A percentile compares a stretch with the other conserved stretches of the same genome.
Conservation (phyloP, 2,329 filamentous ascomycete species). For the Fusarium tuaranense region DNA sequence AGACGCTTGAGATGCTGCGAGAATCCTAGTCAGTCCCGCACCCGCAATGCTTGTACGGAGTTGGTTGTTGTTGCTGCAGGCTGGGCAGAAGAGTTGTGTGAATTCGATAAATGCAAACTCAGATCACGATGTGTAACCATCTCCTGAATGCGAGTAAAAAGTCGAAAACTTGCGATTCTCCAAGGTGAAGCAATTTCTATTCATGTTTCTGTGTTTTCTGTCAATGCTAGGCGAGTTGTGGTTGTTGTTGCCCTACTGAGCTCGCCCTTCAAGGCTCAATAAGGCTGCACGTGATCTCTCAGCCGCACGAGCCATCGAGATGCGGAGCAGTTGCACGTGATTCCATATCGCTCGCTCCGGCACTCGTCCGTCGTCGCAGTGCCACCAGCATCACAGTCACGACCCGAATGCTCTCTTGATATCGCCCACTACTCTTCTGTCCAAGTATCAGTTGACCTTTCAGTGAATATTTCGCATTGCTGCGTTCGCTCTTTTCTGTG, state of each 20-base stretch:
- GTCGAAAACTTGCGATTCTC: not conserved
- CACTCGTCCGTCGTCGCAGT: constrained; percentile 39
- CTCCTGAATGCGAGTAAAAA: not conserved
- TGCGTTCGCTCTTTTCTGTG: constrained; percentile 52
- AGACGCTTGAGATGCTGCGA: constrained; percentile 8
- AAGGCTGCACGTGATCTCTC: constrained; percentile 40
- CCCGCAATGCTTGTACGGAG: constrained; percentile 18
- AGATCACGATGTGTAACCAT: not conserved
- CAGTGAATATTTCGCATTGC: constrained; percentile 49
- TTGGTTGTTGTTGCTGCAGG: not conserved
- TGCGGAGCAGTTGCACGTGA: constrained; percentile 46
- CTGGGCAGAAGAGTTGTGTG: not conserved
- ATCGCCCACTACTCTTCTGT: constrained; percentile 53
- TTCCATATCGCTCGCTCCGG: constrained; percentile 31
- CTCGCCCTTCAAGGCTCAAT: not conserved
- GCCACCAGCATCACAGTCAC: constrained; percentile 38
- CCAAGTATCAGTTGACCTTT: constrained; percentile 55
- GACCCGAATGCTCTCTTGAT: constrained; percentile 43
- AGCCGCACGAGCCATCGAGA: constrained; percentile 38
- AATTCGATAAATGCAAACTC: not conserved
- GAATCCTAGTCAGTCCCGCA: constrained; percentile 32
- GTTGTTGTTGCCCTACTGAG: not conserved
- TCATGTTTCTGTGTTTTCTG: not conserved
- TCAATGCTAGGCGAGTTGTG: not conserved
- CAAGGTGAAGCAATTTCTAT: constrained; percentile 1